Evolutionary conservation across 2,329 filamentous ascomycete species (phyloP), one percentile per base, ranked within the genome.

Genomic region (Malbranchea zuffiana): DNA sequence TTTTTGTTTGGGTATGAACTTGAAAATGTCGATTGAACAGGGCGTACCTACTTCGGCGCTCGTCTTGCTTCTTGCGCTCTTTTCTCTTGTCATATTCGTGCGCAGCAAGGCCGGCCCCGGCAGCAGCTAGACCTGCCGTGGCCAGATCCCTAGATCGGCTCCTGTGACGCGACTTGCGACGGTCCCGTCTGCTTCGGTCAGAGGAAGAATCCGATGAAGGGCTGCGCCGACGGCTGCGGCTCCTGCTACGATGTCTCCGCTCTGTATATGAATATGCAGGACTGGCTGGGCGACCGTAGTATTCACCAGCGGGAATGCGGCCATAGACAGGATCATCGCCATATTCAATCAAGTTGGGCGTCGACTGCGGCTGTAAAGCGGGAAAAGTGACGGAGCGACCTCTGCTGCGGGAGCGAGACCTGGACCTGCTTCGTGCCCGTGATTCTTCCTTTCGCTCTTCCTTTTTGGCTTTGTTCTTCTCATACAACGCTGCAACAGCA

Each of bases 301-400:
- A 66, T 43, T 66, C 60, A 35, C 60, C 62, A 17, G 60, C 50
- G 16, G 59, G 63, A 32, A 65, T 65, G 48, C 72, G 72, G 48
- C 71, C 68, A 47, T 73, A 68, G 37, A 79, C 72, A 5, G 74
- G 75, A 50, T 74, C 70, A 51, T 69, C 66, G 45, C 75, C 75
- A 54, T 80, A 79, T 53, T 77, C 74, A 59, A 79, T 75, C 56
- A 78, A 57, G 42, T 63, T 67, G 50, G 66, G 60, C 47, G 59
- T 63, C 48, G 66, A 62, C 20, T 56, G 51, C 10, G 53, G 43
- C n/a, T n/a, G n/a, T n/a, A n/a, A n/a, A n/a, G n/a, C n/a, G 15
- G 56, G 55, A 36, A 65, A 62, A 12, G 59, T 53, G 40, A 64
- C 61, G n/a, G 48, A 47, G 8, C 55, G 47, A 40, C 62, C 55